A percentile compares a stretch with the other conserved stretches of the same genome.
phyloP scores from a whole-genome alignment of 768 basidiomycete genomes.

The Sporobolomyces phaffii region DNA sequence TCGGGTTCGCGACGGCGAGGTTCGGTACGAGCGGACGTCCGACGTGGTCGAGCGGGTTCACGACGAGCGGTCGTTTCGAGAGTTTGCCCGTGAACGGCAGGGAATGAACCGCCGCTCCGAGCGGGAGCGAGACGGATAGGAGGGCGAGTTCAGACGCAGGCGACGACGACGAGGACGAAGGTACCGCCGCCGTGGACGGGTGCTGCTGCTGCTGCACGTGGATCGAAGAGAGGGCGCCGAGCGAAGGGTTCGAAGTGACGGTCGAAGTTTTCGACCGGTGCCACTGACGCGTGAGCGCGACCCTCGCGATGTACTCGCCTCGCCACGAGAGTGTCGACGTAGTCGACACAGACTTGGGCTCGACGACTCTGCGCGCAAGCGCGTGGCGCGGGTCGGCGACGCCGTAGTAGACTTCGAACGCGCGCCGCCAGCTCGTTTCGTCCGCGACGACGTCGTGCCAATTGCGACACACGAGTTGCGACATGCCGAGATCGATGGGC shows the following conservation, averaged over 20 bases:
- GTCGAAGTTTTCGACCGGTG: conserved; percentile 16
- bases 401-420: conserved; percentile 29
- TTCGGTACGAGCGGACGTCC: conserved; percentile 5
- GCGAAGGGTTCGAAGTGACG: conserved; percentile 17
- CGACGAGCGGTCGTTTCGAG: conserved; percentile 10
- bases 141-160: conserved; percentile 9
- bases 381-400: background rate
- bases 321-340: no score
- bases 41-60: conserved; percentile 29
- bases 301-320: conserved; percentile 29
- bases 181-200: no score
- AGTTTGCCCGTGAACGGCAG: conserved; percentile 30
- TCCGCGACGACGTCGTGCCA: conserved; percentile 29
- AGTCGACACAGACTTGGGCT: no score
- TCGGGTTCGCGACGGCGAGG: conserved; percentile 5
- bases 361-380: conserved; percentile 19
- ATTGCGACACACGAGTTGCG: conserved; percentile 15
- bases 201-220: no score
- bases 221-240: conserved; percentile 19
- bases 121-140: conserved; percentile 26
- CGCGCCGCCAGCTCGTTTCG: conserved; percentile 28
- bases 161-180: no score
- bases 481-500: conserved; percentile 7
- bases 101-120: conserved; percentile 22
- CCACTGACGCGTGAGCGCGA: conserved; percentile 21